Percentiles rank a stretch among this genome's conserved stretches.
Conservation (phyloP, 2,329 filamentous ascomycete genomes). For the Colletotrichum lupini region DNA sequence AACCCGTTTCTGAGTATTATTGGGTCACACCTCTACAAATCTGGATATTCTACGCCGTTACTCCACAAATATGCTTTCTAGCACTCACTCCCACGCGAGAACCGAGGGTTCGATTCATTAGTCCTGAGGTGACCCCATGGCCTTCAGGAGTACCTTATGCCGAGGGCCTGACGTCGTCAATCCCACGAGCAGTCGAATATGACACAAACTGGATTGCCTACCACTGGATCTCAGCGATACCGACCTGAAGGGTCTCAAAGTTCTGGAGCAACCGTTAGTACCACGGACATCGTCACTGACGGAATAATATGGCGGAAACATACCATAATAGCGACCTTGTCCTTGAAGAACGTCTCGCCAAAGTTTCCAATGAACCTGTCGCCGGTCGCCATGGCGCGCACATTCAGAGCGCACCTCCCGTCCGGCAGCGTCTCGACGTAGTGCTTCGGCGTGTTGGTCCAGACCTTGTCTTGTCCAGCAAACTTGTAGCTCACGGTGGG, state of each 20-base stretch:
- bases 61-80: neutral
- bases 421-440: constrained; percentile 34
- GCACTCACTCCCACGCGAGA: neutral
- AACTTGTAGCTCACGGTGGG: neutral
- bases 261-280: neutral
- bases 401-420: constrained; percentile 36
- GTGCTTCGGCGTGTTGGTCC: constrained; percentile 30
- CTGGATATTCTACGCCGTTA: neutral
- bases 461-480: constrained; percentile 22
- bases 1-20: neutral
- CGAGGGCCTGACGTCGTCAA: neutral
- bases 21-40: neutral
- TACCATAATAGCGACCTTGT: constrained; percentile 35
- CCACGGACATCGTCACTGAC: neutral
- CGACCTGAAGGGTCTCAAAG: neutral
- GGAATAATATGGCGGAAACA: neutral
- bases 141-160: neutral
- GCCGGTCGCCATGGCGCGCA: constrained; percentile 32
- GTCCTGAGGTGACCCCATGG: too few species aligned
- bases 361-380: constrained; percentile 38
- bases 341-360: constrained; percentile 38
- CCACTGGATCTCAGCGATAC: neutral
- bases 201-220: neutral
- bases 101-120: neutral
- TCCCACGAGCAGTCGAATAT: neutral